A percentile compares a stretch with the other conserved stretches of the same genome.
These are phyloP conservation scores for Tuber borchii DNA, from an alignment of 495 filamentous ascomycete species.

Conservation along the genomic window DNA sequence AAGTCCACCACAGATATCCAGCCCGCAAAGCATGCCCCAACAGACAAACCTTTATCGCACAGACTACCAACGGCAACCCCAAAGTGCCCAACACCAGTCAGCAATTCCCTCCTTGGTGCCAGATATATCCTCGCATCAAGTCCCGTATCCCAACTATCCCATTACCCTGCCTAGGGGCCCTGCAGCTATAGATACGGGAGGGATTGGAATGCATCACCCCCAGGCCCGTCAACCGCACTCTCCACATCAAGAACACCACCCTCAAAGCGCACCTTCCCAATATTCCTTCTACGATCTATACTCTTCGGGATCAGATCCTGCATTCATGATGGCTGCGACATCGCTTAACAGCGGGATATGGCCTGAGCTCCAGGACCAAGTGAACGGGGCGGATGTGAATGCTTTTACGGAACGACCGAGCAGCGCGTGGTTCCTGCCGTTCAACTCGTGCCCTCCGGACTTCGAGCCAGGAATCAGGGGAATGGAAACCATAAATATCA, in stretches of 20 bases:
- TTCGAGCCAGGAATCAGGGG: constrained; percentile 59
- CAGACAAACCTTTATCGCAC: not conserved
- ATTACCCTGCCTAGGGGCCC: constrained; percentile 29
- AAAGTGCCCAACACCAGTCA: constrained; percentile 18
- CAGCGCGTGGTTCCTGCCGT: constrained; percentile 88
- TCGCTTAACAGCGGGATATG: constrained; percentile 34
- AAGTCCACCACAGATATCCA: constrained; percentile 24
- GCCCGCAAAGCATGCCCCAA: constrained; percentile 9
- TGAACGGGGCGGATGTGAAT: constrained; percentile 35
- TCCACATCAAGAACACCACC: constrained; percentile 7
- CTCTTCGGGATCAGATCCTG: constrained; percentile 33
- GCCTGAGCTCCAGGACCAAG: constrained; percentile 33
- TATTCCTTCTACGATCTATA: constrained; percentile 40
- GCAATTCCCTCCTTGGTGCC: constrained; percentile 27
- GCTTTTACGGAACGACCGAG: constrained; percentile 47
- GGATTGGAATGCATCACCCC: constrained; percentile 30
- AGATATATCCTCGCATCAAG: constrained; percentile 21
- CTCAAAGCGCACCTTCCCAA: constrained; percentile 21
- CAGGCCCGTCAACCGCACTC: constrained; percentile 28
- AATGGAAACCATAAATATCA: constrained; percentile 26
- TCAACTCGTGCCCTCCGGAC: constrained; percentile 52
- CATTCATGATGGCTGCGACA: constrained; percentile 27
- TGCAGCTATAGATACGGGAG: constrained; percentile 21
- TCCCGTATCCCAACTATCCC: constrained; percentile 30
- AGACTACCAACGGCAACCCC: constrained; percentile 22